Evolutionary conservation across 805 yeast genomes (phyloP).

Genomic region (Lachancea fermentati): DNA sequence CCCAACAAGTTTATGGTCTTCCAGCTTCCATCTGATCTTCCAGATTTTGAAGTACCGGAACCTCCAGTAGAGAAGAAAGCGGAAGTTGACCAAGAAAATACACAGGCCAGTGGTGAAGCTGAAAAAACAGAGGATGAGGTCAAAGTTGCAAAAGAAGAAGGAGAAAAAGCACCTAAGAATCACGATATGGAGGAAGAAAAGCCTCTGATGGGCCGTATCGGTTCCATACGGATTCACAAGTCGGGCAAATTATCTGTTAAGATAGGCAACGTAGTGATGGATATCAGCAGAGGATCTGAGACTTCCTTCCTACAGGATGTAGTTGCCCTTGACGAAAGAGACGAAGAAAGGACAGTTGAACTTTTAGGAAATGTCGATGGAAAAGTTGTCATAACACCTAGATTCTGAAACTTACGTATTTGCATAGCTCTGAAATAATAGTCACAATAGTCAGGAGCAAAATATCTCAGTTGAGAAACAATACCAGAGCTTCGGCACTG

Average conservation of each 20-base stretch:
- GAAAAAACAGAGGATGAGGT: slow-evolving; percentile 12
- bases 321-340: slow-evolving; percentile 44
- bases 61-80: slow-evolving; percentile 1
- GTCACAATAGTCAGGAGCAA: no score
- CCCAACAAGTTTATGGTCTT: slow-evolving; percentile 34
- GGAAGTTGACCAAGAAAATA: slow-evolving; percentile 13
- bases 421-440: not conserved
- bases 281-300: slow-evolving; percentile 66
- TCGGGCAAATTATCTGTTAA: slow-evolving; percentile 77
- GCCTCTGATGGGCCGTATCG: slow-evolving; percentile 52
- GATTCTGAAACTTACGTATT: slow-evolving; percentile 19
- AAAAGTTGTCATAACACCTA: slow-evolving; percentile 57
- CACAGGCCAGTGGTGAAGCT: slow-evolving; percentile 9
- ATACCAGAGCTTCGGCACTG: not conserved
- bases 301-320: slow-evolving; percentile 70
- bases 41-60: slow-evolving; percentile 27
- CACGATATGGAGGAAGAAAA: slow-evolving; percentile 5
- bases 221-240: slow-evolving; percentile 68
- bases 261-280: slow-evolving; percentile 64
- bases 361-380: slow-evolving; percentile 51
- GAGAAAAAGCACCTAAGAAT: slow-evolving; percentile 3
- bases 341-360: slow-evolving; percentile 38
- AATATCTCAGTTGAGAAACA: no score
- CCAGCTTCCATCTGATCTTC: slow-evolving; percentile 37
- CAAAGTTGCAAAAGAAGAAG: slow-evolving; percentile 12